Evolutionary conservation across 2,329 filamentous ascomycete genomes (phyloP), one percentile per base, ranked within the genome.

Genomic region (Bipolaris sorokiniana): DNA sequence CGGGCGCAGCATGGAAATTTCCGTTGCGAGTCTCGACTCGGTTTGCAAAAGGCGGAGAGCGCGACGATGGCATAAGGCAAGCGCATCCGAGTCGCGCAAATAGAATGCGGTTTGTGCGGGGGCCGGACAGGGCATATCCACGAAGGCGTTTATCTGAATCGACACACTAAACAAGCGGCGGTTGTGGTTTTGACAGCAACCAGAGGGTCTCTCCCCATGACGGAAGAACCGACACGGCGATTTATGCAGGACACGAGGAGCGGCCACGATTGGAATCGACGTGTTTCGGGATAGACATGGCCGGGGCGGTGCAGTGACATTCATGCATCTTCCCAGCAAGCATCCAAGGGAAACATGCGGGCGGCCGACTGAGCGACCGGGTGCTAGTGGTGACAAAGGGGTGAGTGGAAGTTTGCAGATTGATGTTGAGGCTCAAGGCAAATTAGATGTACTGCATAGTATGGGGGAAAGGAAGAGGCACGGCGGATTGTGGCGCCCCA

Each of bases 111-210:
- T 3, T 11, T 4, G 26, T 40, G 38, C 44, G 28, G 44, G 28
- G 37, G 28, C 26, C 18, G n/a, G 22, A 13, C 46, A 48, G 22
- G 22, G 33, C 33, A 9, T 9, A 26, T 44, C 41, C 48, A 42
- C 20, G 40, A 23, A 20, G 45, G 22, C 37, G 16, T 56, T 36
- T 20, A 37, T 47, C 51, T 51, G 48, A 48, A 48, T 49, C 44
- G 44, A 18, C 11, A 33, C 16, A 40, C 38, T 40, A 61, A 41
- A 60, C 54, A 58, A 26, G 48, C 23, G 22, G 33, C 46, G 13
- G 22, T 42, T 38, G 46, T 41, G 51, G 45, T 18, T 38, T 38
- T 61, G 54, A 61, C 55, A 54, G 55, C 52, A 49, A 45, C 53
- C 26, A 40, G 36, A 36, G 18, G 26, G 13, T 23, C 16, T 45